Base-by-base conservation (phyloP, 768 basidiomycete genomes). In the Lepiota venenata region DNA sequence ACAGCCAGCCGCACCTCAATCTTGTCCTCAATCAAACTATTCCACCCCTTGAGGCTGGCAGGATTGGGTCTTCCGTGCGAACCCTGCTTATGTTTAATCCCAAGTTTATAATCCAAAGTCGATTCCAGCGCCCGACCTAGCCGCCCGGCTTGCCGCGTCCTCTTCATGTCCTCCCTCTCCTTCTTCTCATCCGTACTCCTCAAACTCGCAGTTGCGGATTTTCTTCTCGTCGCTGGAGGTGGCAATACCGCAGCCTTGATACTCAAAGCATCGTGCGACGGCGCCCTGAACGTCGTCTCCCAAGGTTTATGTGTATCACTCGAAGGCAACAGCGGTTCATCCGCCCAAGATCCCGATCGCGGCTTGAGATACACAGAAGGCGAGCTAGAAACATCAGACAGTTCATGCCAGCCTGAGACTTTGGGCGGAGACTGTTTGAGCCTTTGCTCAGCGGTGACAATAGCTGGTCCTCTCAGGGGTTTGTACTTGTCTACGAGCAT, bases 401-500 rank as follows among this genome's bases (percentile, higher is more conserved):
- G 12, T n/a, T 36, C 22, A 41, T 18, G 32, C 44, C 40, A 38
- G n/a, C n/a, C n/a, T n/a, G n/a, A n/a, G 14, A 56, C 52, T 40
- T 63, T 70, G 4, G 80, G 79, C 1, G 76, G 77, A 1, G 71
- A 66, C 41, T 74, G 69, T 65, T 77, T 84, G 48, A 89, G 60
- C 65, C 84, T 88, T 64, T 88, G 73, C 47, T 91, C 87, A 5
- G 87, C 86, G 1, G 79, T 75, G 56, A 73, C 68, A 40, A 88
- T 77, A 10, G 70, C 65, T 8, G 82, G 84, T 8, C 73, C 78
- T n/a, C 88, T 77, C 32, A 92, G 68, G 1, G 91, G 90, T 67
- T 88, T 92, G 73, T 93, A 85, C 64, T 90, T 88, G 73, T 93
- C 91, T 32, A 92, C 77, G 4, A 93, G 77, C 89, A 95, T 93